These are phyloP conservation scores for Alloascoidea hylecoeti DNA, from an alignment of 805 yeast genomes.

Conservation along the genomic window DNA sequence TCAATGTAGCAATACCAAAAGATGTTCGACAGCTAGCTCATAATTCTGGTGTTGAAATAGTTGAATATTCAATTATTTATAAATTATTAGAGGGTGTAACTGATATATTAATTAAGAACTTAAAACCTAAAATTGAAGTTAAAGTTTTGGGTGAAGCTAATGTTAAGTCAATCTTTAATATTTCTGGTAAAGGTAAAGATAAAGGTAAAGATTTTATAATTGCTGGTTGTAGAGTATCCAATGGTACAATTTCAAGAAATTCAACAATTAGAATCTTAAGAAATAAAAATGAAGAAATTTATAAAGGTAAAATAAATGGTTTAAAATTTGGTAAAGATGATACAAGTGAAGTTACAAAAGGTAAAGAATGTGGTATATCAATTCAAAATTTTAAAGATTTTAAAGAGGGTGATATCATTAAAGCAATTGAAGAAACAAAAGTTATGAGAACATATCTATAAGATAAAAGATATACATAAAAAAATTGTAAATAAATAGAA, in stretches of 20 bases:
- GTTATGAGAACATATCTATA: no score
- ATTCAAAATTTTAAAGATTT: conserved; percentile 51
- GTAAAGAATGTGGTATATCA: conserved; percentile 81
- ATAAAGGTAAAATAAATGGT: conserved; percentile 50
- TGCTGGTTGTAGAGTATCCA: conserved; percentile 78
- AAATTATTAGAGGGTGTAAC: conserved; percentile 79
- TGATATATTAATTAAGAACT: conserved; percentile 36
- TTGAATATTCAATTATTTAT: conserved; percentile 69
- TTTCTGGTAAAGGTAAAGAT: conserved; percentile 37
- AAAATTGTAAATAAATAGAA: no score
- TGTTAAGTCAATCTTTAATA: conserved; percentile 58
- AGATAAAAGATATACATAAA: no score
- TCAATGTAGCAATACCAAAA: conserved; percentile 59
- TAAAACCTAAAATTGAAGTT: conserved; percentile 54
- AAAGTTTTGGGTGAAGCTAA: conserved; percentile 55
- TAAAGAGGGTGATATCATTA: conserved; percentile 62
- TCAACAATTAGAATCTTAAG: conserved; percentile 44
- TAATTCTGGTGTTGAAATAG: conserved; percentile 38
- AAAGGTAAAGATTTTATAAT: conserved; percentile 43
- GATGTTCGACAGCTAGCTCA: conserved; percentile 47
- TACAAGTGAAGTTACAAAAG: conserved; percentile 63
- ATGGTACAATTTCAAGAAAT: conserved; percentile 54
- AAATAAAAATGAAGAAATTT: conserved; percentile 27
- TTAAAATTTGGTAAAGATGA: conserved; percentile 77
- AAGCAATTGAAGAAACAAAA: conserved; percentile 54